Conservation (phyloP, 2,329 filamentous ascomycete species). For the Nothophaeocryptopus gaeumannii region DNA sequence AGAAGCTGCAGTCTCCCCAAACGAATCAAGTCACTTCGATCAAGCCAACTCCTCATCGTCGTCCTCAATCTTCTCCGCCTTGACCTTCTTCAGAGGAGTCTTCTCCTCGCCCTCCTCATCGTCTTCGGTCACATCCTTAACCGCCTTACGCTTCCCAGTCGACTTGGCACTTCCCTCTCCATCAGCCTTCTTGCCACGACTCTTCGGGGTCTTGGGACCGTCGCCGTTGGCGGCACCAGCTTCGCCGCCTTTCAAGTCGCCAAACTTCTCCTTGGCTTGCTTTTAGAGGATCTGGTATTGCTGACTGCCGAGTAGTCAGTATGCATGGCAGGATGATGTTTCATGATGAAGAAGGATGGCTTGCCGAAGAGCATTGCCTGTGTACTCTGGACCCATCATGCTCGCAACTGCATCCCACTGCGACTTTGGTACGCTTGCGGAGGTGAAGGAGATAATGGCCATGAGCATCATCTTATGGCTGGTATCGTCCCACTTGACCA, state of each 20-base stretch:
- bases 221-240: background rate
- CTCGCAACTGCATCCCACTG: too few relatives aligned
- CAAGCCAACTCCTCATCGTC: slow-evolving; percentile 1
- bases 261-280: slow-evolving; percentile 1
- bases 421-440: too few relatives aligned
- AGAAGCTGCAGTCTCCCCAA: background rate
- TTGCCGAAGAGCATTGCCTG: too few relatives aligned
- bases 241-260: background rate
- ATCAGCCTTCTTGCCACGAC: background rate
- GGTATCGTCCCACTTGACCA: too few relatives aligned
- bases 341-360: too few relatives aligned
- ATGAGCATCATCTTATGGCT: too few relatives aligned
- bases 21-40: background rate
- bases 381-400: too few relatives aligned
- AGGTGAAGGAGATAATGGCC: too few relatives aligned
- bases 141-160: slow-evolving; percentile 6
- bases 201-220: background rate
- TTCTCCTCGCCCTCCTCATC: slow-evolving; percentile 5
- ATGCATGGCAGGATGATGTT: too few relatives aligned
- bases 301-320: background rate
- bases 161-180: slow-evolving; percentile 1
- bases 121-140: background rate
- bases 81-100: slow-evolving; percentile 10
- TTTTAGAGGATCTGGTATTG: background rate
- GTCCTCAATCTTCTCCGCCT: background rate